Evolutionary conservation across 306 rosid species (phyloP).

Genomic region (Castanopsis chinensis): DNA sequence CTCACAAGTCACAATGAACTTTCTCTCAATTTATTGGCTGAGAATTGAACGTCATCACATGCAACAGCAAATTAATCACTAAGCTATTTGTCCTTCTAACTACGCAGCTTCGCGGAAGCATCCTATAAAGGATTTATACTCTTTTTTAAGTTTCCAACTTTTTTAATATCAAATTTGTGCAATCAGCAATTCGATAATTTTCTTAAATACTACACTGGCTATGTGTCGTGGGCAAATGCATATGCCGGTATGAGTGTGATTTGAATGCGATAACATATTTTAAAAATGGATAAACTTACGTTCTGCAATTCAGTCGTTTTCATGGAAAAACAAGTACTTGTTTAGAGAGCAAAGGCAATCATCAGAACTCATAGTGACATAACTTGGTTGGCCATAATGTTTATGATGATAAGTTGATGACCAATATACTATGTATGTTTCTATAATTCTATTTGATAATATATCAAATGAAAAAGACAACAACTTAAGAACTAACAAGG

Average conservation of each 20-base stretch:
- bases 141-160: no score
- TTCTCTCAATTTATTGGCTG: neutral
- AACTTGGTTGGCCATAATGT: neutral
- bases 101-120: neutral
- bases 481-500: neutral
- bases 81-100: neutral
- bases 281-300: neutral
- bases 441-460: neutral
- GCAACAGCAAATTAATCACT: neutral
- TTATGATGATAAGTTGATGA: no score
- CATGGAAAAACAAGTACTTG: neutral
- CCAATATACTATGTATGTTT: neutral
- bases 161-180: neutral
- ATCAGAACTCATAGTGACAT: neutral
- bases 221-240: neutral
- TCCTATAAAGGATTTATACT: no score
- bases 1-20: neutral
- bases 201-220: neutral
- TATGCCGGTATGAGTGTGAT: slow-evolving; percentile 12
- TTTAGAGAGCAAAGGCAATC: neutral
- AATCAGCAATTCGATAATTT: neutral
- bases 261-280: neutral
- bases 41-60: slow-evolving; percentile 10
- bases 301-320: neutral
- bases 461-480: neutral